These are phyloP conservation scores for Austroboletus novae-zelandiae DNA, from an alignment of 1,284 basidiomycete genomes.

Conservation along the genomic window DNA sequence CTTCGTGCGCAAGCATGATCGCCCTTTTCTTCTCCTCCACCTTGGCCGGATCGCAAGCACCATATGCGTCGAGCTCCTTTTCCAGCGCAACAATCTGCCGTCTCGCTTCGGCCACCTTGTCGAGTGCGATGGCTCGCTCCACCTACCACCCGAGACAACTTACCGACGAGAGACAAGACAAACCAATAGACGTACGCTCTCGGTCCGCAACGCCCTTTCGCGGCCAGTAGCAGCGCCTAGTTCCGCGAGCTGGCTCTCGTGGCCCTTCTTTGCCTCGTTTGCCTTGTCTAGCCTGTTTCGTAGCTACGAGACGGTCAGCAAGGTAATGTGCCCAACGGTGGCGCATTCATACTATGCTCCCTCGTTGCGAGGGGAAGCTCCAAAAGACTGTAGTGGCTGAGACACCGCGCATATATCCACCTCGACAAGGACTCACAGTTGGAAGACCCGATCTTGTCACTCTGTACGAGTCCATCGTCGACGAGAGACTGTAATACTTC, in stretches of 20 bases:
- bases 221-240: constrained; percentile 43
- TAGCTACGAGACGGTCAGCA: constrained; percentile 41
- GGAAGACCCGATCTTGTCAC: constrained; percentile 88
- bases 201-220: constrained; percentile 58
- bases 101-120: constrained; percentile 48
- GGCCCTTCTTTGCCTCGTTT: constrained; percentile 45
- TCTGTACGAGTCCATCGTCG: constrained; percentile 78
- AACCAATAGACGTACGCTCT: constrained; percentile 51
- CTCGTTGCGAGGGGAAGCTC: constrained; percentile 87
- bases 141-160: constrained; percentile 41
- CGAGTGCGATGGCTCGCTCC: constrained; percentile 51
- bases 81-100: constrained; percentile 58
- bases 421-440: constrained; percentile 62
- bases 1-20: constrained; percentile 72
- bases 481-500: constrained; percentile 84
- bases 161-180: neutral
- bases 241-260: constrained; percentile 50
- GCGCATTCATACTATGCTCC: constrained; percentile 57
- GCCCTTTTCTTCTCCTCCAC: constrained; percentile 74
- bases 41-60: constrained; percentile 78
- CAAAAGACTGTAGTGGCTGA: constrained; percentile 69
- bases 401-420: constrained; percentile 34
- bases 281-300: constrained; percentile 58
- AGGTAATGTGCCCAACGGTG: neutral
- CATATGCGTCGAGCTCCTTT: constrained; percentile 70